These are phyloP conservation scores for Mycena rebaudengoi DNA, from an alignment of 768 basidiomycete species.

Conservation along the genomic window DNA sequence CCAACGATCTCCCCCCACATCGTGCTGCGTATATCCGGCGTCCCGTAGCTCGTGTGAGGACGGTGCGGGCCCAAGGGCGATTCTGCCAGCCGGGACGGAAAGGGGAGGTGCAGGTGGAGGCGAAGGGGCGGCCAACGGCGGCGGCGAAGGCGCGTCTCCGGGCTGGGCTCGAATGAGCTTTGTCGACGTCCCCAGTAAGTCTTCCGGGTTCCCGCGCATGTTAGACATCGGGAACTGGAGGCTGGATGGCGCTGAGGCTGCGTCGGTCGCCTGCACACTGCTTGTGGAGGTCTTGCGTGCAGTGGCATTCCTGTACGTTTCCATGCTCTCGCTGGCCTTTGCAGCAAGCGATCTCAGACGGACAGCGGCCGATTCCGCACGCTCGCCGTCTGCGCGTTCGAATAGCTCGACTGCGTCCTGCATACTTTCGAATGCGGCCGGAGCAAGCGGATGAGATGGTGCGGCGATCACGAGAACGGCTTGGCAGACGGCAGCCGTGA, in stretches of 20 bases:
- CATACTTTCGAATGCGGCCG: conserved; percentile 29
- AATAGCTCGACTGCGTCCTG: conserved; percentile 31
- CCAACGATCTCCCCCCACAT: no score
- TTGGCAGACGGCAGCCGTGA: conserved; percentile 33
- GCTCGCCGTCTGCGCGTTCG: conserved; percentile 26
- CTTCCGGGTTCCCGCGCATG: conserved; percentile 28
- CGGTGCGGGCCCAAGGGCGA: no score
- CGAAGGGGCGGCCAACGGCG: not conserved
- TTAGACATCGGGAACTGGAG: conserved; percentile 27
- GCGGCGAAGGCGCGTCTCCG: not conserved
- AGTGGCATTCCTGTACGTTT: conserved; percentile 7
- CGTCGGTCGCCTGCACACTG: not conserved
- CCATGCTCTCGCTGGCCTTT: conserved; percentile 25
- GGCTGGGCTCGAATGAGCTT: conserved; percentile 29
- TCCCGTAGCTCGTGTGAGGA: no score
- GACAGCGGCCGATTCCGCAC: conserved; percentile 25
- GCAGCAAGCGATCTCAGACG: conserved; percentile 23
- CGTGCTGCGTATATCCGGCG: no score
- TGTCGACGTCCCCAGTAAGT: conserved; percentile 31
- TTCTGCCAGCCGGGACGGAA: not conserved
- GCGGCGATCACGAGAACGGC: conserved; percentile 33
- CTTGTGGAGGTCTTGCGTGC: not conserved
- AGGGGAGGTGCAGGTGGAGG: not conserved
- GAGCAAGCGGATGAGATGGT: conserved; percentile 30
- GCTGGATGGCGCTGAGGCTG: not conserved